Evolutionary conservation across 768 basidiomycete species (phyloP).

Genomic region (Glaciozyma antarctica): DNA sequence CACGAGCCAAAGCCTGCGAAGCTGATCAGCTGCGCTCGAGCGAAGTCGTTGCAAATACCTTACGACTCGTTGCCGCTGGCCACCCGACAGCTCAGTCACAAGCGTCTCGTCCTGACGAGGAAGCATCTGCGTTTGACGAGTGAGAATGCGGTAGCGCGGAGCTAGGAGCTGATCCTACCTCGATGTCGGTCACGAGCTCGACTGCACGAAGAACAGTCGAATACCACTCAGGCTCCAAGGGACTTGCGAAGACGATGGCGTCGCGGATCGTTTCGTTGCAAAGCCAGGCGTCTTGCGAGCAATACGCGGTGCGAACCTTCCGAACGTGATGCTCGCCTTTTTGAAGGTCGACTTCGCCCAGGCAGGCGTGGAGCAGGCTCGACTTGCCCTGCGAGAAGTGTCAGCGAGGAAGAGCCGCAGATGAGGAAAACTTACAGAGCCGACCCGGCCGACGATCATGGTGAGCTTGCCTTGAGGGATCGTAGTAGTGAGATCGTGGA

Average conservation of each 20-base stretch:
- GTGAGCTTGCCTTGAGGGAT: not conserved
- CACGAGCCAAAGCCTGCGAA: not conserved
- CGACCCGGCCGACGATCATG: not conserved
- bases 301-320: not conserved
- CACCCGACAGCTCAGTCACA: not conserved
- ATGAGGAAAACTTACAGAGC: not conserved
- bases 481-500: not conserved
- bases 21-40: not conserved
- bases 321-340: not conserved
- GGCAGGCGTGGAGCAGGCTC: not conserved
- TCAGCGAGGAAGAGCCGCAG: not conserved
- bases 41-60: not conserved
- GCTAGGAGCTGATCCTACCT: not conserved
- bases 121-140: not conserved
- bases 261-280: not conserved
- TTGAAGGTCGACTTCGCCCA: not conserved
- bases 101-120: not conserved
- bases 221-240: not conserved
- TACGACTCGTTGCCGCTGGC: not conserved
- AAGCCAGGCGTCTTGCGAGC: not conserved
- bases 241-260: not conserved
- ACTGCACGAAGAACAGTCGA: not conserved
- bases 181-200: not conserved
- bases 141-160: not conserved
- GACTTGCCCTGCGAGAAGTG: not conserved